These are phyloP conservation scores for Candida qinlingensis DNA, from an alignment of 805 yeast species.

Conservation along the genomic window DNA sequence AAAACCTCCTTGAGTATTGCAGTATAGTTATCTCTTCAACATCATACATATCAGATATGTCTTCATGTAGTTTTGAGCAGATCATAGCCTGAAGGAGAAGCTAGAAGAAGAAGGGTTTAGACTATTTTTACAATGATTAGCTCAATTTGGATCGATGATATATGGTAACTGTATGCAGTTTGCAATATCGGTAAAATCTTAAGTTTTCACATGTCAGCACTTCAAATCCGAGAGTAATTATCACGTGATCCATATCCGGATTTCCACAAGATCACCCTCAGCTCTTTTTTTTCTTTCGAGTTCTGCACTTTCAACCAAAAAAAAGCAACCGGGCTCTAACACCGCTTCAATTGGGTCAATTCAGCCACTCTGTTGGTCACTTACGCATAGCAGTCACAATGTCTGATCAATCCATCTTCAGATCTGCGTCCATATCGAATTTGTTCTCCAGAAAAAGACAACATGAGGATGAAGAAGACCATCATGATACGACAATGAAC, in stretches of 20 bases:
- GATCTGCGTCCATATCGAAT: slow-evolving; percentile 7
- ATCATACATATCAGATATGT: too few relatives aligned
- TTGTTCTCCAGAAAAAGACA: slow-evolving; percentile 6
- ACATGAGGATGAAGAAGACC: slow-evolving; percentile 5
- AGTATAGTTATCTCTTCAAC: too few relatives aligned
- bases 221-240: neutral
- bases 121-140: too few relatives aligned
- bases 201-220: slow-evolving; percentile 1
- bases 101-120: too few relatives aligned
- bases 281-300: neutral
- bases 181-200: neutral
- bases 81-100: too few relatives aligned
- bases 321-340: too few relatives aligned
- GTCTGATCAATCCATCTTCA: slow-evolving; percentile 8
- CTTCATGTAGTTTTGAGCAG: too few relatives aligned
- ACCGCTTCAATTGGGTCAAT: neutral
- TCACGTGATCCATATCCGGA: neutral
- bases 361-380: neutral
- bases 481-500: neutral
- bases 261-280: neutral
- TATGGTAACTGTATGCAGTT: too few relatives aligned
- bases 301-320: too few relatives aligned
- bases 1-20: too few relatives aligned
- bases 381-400: neutral
- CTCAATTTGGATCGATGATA: neutral